phyloP scores from a whole-genome alignment of 208 protist genomes.

The Leishmania lainsoni region DNA sequence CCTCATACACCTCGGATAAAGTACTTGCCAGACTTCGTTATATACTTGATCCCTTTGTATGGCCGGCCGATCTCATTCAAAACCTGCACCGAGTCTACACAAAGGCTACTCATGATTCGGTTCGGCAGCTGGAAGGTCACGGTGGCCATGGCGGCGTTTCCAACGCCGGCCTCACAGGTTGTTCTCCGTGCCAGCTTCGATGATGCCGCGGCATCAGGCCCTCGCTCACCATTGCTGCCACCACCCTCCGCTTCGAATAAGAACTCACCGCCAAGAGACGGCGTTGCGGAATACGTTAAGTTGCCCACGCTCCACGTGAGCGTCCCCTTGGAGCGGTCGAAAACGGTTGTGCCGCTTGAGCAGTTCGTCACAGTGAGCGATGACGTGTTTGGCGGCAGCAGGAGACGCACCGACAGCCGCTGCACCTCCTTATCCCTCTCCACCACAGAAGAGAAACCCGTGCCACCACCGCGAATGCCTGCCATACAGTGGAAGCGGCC shows the following conservation, averaged over 20 bases:
- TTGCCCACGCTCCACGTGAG: constrained; percentile 86
- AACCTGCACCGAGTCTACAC: constrained; percentile 85
- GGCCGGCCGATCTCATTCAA: constrained; percentile 74
- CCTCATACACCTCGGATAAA: constrained; percentile 70
- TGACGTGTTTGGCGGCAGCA: constrained; percentile 63
- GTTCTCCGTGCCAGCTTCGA: not conserved
- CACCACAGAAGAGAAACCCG: constrained; percentile 24
- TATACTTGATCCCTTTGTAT: constrained; percentile 92
- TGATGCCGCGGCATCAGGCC: not conserved
- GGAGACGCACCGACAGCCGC: constrained; percentile 69
- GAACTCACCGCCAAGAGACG: constrained; percentile 81
- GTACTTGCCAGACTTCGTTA: constrained; percentile 79
- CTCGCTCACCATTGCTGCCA: not conserved
- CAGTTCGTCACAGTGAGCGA: constrained; percentile 64
- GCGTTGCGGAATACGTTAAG: constrained; percentile 48
- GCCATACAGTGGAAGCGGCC: constrained; percentile 92
- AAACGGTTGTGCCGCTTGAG: constrained; percentile 72
- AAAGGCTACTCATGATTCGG: constrained; percentile 62
- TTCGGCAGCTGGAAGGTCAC: constrained; percentile 83
- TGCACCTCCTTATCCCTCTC: constrained; percentile 60
- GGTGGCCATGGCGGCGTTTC: constrained; percentile 41
- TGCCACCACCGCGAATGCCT: constrained; percentile 47
- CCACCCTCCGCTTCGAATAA: constrained; percentile 29
- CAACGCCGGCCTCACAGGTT: constrained; percentile 8
- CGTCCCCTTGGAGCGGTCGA: constrained; percentile 57